Evolutionary conservation across 2,329 filamentous ascomycete species (phyloP).

Genomic region (Lachnellula occidentalis): DNA sequence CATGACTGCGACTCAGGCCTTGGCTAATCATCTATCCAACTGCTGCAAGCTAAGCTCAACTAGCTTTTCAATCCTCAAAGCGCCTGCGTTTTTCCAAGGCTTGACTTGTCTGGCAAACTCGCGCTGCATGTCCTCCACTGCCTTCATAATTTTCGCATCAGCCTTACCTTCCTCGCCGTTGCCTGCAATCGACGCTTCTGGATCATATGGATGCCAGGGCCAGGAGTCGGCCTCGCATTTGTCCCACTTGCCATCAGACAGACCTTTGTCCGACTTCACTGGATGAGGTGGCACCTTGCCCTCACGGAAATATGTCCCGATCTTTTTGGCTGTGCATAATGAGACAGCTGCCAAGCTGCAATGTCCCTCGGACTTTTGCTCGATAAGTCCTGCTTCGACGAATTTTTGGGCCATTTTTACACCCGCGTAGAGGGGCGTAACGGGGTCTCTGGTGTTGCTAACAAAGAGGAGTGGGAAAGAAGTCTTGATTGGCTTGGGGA

Average conservation of each 20-base stretch:
- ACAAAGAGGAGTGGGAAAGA: slow-evolving; percentile 36
- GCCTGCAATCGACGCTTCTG: not conserved
- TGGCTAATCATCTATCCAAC: too few species aligned
- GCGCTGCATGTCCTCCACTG: slow-evolving; percentile 13
- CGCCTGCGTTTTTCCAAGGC: not conserved
- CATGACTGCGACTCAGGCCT: not conserved
- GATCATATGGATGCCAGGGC: slow-evolving; percentile 21
- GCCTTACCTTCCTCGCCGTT: slow-evolving; percentile 4
- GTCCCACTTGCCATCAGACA: slow-evolving; percentile 23
- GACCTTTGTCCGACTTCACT: slow-evolving; percentile 6
- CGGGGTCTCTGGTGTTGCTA: slow-evolving; percentile 35
- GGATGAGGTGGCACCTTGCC: slow-evolving; percentile 23
- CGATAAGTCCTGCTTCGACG: slow-evolving; percentile 23
- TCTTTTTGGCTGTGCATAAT: slow-evolving; percentile 22
- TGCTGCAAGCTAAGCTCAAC: not conserved
- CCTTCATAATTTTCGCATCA: slow-evolving; percentile 9
- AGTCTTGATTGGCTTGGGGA: slow-evolving; percentile 28
- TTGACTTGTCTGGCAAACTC: not conserved
- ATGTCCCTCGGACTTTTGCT: slow-evolving; percentile 27
- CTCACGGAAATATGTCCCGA: slow-evolving; percentile 22
- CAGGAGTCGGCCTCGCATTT: slow-evolving; percentile 25
- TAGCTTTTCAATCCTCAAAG: not conserved
- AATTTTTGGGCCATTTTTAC: slow-evolving; percentile 29
- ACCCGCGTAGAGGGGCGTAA: slow-evolving; percentile 32
- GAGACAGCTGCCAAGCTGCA: slow-evolving; percentile 22